Conservation (phyloP, 2,329 filamentous ascomycete species). For the Penicillium sp. region DNA sequence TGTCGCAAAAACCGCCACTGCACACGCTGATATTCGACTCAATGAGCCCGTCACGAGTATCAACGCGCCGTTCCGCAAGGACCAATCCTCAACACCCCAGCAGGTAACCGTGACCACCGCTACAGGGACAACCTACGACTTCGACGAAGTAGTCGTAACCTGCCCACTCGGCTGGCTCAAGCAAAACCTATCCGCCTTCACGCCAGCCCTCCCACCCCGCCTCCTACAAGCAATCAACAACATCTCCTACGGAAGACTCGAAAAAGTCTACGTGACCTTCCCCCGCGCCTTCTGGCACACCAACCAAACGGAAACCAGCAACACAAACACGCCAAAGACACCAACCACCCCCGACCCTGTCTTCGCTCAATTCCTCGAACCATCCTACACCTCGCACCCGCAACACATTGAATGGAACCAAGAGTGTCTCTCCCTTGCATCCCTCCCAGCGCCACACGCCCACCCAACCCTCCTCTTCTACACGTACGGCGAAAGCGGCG, state of each 20-base stretch:
- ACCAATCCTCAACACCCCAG: conserved; percentile 17
- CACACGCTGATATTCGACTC: conserved; percentile 51
- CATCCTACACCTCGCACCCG: conserved; percentile 62
- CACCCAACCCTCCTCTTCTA: conserved; percentile 86
- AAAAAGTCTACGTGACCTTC: conserved; percentile 64
- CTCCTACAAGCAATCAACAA: conserved; percentile 48
- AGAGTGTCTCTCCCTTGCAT: conserved; percentile 73
- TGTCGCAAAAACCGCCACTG: conserved; percentile 50
- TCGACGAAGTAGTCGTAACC: conserved; percentile 55
- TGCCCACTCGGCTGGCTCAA: conserved; percentile 57
- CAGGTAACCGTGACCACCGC: conserved; percentile 48
- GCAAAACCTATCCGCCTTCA: conserved; percentile 47
- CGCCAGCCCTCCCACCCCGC: conserved; percentile 43
- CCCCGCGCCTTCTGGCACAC: conserved; percentile 71
- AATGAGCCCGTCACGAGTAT: conserved; percentile 46
- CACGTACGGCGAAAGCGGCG: conserved; percentile 46
- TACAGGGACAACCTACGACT: conserved; percentile 37
- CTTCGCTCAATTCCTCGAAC: conserved; percentile 74
- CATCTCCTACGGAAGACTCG: conserved; percentile 49
- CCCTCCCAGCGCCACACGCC: conserved; percentile 56
- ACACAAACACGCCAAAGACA: conserved; percentile 2
- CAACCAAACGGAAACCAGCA: conserved; percentile 12
- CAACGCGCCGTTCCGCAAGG: conserved; percentile 27
- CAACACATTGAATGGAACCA: conserved; percentile 69
- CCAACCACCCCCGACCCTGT: conserved; percentile 42